Conservation (phyloP, 208 protist species). For the Crithidia expoeki region DNA sequence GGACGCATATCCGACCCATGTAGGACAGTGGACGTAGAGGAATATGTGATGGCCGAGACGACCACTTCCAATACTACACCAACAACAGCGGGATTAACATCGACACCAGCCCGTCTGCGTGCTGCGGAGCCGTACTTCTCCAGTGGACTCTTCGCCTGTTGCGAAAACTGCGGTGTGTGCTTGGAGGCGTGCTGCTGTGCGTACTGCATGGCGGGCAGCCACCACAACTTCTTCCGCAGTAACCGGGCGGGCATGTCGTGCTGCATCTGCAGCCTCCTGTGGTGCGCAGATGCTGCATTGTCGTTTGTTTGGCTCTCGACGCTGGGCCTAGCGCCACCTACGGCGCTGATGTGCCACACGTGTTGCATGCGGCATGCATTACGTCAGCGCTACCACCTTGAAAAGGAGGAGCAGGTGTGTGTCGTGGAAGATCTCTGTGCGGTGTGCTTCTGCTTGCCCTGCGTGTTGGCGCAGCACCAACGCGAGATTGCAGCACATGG, state of each 20-base stretch:
- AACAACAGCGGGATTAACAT: neutral
- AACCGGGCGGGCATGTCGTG: neutral
- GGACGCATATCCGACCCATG: neutral
- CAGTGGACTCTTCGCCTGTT: neutral
- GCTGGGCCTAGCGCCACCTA: neutral
- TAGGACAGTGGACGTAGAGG: neutral
- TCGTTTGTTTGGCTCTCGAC: neutral
- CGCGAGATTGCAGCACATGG: neutral
- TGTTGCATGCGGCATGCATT: neutral
- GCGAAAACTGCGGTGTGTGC: too few species aligned
- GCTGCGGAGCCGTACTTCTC: neutral
- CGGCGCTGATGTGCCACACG: neutral
- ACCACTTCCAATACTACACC: neutral
- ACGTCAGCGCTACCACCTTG: slow-evolving; percentile 1
- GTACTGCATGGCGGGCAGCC: neutral
- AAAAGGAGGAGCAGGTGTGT: neutral
- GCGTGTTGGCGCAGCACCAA: neutral
- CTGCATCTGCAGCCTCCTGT: neutral
- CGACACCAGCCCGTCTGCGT: neutral
- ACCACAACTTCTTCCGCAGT: neutral
- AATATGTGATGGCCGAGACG: neutral
- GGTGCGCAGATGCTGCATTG: neutral
- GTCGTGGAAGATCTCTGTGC: neutral
- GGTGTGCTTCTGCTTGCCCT: slow-evolving; percentile 1
- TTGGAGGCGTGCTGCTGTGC: neutral